Percentiles rank a stretch among this genome's conserved stretches.
Conservation (phyloP, 164 flowering plant species). For the Kalanchoe fedtschenkoi region DNA sequence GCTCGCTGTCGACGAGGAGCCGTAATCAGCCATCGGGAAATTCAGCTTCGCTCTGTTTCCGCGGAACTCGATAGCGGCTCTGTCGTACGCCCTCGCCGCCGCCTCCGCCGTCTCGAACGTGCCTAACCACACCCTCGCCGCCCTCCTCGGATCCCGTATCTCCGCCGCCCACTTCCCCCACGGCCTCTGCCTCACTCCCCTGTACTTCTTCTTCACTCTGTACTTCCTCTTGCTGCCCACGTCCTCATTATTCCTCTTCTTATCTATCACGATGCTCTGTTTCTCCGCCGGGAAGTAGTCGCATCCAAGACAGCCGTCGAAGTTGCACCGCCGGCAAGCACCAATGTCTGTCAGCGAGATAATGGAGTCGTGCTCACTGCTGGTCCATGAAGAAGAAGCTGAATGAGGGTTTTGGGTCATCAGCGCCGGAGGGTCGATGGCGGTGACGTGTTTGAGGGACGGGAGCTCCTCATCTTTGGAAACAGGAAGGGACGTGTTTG, state of each 20-base stretch:
- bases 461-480: not conserved
- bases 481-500: conserved; percentile 3
- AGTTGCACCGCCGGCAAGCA: not conserved
- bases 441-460: not conserved
- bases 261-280: not conserved
- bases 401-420: not conserved
- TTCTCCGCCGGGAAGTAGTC: not conserved
- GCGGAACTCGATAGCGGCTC: conserved; percentile 7
- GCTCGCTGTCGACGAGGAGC: not conserved
- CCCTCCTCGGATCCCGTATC: conserved; percentile 2
- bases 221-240: not conserved
- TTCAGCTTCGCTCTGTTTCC: conserved; percentile 6
- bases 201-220: conserved; percentile 6
- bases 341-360: not conserved
- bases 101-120: conserved; percentile 6
- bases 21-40: conserved; percentile 2
- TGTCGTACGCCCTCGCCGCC: conserved; percentile 9
- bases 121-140: conserved; percentile 6
- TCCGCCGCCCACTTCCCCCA: conserved; percentile 10
- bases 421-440: not conserved
- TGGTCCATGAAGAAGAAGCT: too few species aligned
- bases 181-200: conserved; percentile 10
- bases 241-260: not conserved
- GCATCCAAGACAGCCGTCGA: not conserved
- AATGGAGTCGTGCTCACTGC: not conserved